Evolutionary conservation across 2,329 filamentous ascomycete species (phyloP).

Genomic region (Claviceps spartinae): DNA sequence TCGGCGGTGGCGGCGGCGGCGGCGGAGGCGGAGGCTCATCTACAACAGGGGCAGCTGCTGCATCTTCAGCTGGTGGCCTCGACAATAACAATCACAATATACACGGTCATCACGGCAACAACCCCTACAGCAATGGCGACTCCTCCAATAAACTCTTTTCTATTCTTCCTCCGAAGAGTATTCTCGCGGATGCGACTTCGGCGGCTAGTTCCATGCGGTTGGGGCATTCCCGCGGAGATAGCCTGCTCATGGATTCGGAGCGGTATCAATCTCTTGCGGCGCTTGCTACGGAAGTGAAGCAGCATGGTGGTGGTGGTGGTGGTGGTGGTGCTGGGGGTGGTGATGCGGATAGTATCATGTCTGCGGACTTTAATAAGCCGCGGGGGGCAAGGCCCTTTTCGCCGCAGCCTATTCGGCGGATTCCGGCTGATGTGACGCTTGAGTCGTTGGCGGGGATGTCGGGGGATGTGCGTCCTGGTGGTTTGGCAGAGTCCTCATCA

Average conservation of each 20-base stretch:
- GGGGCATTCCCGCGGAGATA: conserved; percentile 35
- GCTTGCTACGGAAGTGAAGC: conserved; percentile 20
- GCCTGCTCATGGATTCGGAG: conserved; percentile 37
- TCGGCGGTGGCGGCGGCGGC: conserved; percentile 10
- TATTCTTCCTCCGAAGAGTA: conserved; percentile 50
- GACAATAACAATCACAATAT: not conserved
- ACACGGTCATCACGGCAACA: no score
- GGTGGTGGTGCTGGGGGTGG: conserved; percentile 7
- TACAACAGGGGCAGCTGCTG: not conserved
- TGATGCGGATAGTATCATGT: conserved; percentile 39
- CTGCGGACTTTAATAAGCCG: conserved; percentile 37
- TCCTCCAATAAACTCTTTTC: conserved; percentile 42
- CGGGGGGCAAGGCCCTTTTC: conserved; percentile 46
- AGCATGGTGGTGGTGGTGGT: conserved; percentile 6
- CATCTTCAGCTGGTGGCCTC: not conserved
- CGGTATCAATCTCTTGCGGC: conserved; percentile 46
- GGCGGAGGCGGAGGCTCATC: not conserved
- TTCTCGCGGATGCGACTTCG: conserved; percentile 38
- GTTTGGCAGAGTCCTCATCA: no score
- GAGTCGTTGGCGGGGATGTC: conserved; percentile 18
- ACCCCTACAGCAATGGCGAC: conserved; percentile 14
- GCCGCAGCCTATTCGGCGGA: conserved; percentile 35
- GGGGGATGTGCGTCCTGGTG: no score
- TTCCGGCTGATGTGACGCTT: conserved; percentile 27
- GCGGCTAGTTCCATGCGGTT: conserved; percentile 18